phyloP scores from a whole-genome alignment of 331 rosid species.

The Telfairia occidentalis region DNA sequence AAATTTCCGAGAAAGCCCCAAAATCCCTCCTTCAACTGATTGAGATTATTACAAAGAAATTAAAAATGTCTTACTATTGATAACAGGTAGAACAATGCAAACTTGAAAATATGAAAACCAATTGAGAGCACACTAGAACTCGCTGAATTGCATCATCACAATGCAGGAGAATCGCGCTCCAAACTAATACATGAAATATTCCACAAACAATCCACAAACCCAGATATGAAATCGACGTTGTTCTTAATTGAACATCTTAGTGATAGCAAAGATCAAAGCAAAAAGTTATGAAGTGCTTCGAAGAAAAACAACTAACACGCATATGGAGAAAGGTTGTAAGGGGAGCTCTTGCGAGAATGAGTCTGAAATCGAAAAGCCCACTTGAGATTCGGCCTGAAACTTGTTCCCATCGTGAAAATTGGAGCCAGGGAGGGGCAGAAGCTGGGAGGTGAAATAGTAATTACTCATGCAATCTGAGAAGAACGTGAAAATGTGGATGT shows the following conservation, averaged over 20 bases:
- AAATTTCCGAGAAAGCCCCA: background rate
- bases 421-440: constrained; percentile 20
- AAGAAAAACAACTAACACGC: constrained; percentile 35
- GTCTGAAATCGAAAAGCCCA: constrained; percentile 34
- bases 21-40: background rate
- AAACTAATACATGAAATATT: background rate
- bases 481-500: constrained; percentile 4
- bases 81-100: background rate
- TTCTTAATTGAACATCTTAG: background rate
- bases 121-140: background rate
- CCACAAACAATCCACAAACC: background rate
- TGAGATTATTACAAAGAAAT: background rate
- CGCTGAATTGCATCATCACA: background rate
- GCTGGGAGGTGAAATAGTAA: constrained; percentile 34
- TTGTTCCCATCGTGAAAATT: constrained; percentile 46
- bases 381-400: constrained; percentile 46
- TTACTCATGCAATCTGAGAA: constrained; percentile 11
- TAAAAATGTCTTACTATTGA: background rate
- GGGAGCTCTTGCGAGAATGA: constrained; percentile 29
- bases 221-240: background rate
- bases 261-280: background rate
- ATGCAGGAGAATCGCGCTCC: background rate
- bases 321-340: constrained; percentile 36
- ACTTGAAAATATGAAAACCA: background rate
- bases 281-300: background rate